Evolutionary conservation across 345 rosid species (phyloP).

Genomic region (Rubroshorea leprosula): DNA sequence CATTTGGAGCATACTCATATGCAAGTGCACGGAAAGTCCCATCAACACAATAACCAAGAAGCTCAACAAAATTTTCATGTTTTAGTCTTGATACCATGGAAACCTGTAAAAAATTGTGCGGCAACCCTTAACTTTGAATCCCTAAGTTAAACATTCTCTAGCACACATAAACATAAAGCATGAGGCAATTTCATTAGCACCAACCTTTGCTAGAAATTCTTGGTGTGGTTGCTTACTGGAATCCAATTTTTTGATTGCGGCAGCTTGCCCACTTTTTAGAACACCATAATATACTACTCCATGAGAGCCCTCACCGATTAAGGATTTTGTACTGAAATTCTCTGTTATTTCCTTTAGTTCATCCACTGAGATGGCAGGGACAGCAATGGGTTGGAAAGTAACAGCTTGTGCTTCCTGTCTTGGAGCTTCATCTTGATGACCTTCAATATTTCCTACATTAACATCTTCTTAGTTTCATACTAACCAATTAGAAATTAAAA

Average conservation of each 20-base stretch:
- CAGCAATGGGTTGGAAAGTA: constrained; percentile 49
- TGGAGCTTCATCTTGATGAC: constrained; percentile 34
- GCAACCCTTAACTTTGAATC: neutral
- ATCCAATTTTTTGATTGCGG: constrained; percentile 87
- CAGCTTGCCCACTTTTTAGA: constrained; percentile 53
- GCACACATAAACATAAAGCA: constrained; percentile 16
- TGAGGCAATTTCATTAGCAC: constrained; percentile 10
- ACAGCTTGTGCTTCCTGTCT: constrained; percentile 32
- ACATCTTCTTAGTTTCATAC: constrained; percentile 9
- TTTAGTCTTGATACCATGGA: constrained; percentile 90
- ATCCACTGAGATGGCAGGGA: constrained; percentile 51
- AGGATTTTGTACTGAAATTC: constrained; percentile 52
- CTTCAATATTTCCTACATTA: constrained; percentile 42
- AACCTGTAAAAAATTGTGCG: constrained; percentile 39
- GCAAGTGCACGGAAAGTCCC: constrained; percentile 80
- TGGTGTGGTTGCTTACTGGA: constrained; percentile 87
- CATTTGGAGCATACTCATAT: constrained; percentile 85
- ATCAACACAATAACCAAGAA: constrained; percentile 78
- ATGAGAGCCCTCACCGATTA: constrained; percentile 89
- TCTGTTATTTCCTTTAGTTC: constrained; percentile 65
- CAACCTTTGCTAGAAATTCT: constrained; percentile 84
- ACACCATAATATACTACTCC: constrained; percentile 83
- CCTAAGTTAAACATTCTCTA: neutral
- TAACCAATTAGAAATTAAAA: neutral
- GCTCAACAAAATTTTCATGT: constrained; percentile 73